Evolutionary conservation across 768 basidiomycete genomes (phyloP), one percentile per base, ranked within the genome.

Genomic region (Kwoniella heveanensis): DNA sequence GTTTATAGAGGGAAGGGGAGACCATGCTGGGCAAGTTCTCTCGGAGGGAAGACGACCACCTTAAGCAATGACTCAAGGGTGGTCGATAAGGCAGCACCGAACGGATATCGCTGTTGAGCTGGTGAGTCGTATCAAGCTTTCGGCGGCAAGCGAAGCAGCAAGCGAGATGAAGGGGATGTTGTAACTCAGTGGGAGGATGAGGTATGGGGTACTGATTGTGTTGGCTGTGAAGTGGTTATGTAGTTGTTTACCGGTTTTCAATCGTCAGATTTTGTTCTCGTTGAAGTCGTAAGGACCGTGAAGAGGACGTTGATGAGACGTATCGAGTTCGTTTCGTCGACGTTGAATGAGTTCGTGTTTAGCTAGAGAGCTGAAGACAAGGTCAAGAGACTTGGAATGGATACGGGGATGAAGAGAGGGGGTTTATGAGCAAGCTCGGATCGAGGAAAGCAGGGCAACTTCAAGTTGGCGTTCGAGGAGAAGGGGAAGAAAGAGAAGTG

Each of bases 1-100:
- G 69, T 29, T 76, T 76, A 51, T 60, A 47, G 4, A 79, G 66
- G 6, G 65, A 67, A 37, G 64, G 7, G 27, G 36, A 24, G 7
- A 51, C 56, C 57, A 64, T 63, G 39, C 21, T 52, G 52, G 39
- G 10, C 39, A 32, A 13, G 39, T 7, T 19, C 3, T 36, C 32
- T 6, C 13, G 6, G 32, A 13, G 32, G 32, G 32, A 36, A 36
- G 32, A 36, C n/a, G n/a, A n/a, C n/a, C n/a, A n/a, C n/a, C n/a
- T n/a, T n/a, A n/a, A n/a, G n/a, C n/a, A n/a, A n/a, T n/a, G n/a
- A n/a, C n/a, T n/a, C n/a, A n/a, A n/a, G n/a, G n/a, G n/a, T n/a
- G n/a, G n/a, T n/a, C n/a, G n/a, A n/a, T n/a, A n/a, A n/a, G n/a
- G n/a, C n/a, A n/a, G n/a, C n/a, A n/a, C n/a, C n/a, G n/a, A n/a